A percentile compares a stretch with the other conserved stretches of the same genome.
phyloP scores from a whole-genome alignment of 352 stramenopile species.

The Stramenopiles sp. region DNA sequence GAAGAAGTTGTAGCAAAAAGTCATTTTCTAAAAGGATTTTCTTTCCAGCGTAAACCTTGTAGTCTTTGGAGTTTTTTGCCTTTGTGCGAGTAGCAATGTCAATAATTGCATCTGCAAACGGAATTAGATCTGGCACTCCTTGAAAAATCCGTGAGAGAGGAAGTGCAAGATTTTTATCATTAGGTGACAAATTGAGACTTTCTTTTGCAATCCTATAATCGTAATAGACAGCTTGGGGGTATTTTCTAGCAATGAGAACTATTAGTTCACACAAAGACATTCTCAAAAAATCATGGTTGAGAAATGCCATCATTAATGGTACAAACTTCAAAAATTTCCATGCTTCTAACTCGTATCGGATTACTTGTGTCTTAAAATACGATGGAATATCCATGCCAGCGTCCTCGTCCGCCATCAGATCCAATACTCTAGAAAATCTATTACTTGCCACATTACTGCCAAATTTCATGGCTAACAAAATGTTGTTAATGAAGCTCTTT shows the following conservation, averaged over 20 bases:
- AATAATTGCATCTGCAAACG: conserved; percentile 2
- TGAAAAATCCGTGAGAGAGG: background rate
- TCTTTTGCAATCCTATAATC: conserved; percentile 10
- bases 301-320: conserved; percentile 3
- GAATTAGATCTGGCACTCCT: background rate
- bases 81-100: background rate
- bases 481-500: background rate
- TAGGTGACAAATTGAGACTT: background rate
- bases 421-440: background rate
- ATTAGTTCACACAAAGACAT: background rate
- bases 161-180: background rate
- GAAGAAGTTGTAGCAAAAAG: background rate
- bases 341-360: background rate
- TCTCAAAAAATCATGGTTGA: background rate
- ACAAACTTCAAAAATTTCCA: conserved; percentile 12
- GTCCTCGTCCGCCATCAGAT: background rate
- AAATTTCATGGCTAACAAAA: background rate
- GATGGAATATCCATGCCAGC: background rate
- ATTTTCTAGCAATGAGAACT: background rate
- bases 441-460: background rate
- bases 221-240: conserved; percentile 10
- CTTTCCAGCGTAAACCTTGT: background rate
- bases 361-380: background rate
- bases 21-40: background rate
- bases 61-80: background rate